Base-by-base conservation (phyloP, 148 eudicot species). In the Diospyros lotus region DNA sequence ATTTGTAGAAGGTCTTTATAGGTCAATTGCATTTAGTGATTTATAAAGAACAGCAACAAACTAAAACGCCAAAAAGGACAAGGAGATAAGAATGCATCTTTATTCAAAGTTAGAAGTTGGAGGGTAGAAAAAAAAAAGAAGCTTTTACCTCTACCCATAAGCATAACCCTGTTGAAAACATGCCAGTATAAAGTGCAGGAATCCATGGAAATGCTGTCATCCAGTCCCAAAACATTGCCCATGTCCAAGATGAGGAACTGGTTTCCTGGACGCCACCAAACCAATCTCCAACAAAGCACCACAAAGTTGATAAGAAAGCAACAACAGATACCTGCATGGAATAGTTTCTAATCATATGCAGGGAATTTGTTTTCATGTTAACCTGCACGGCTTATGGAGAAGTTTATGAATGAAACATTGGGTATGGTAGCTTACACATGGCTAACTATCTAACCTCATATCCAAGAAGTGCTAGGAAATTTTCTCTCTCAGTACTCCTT, bases 141-240 rank as follows among this genome's bases (percentile, higher is more conserved):
- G 52, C 64, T n/a, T 38, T 43, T 87, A 91, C 96, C 93, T 91
- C 96, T 62, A 84, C 64, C 93, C 93, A 89, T 71, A 89, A 80
- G 86, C 96, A 91, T 71, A 91, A 52, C 43, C 91, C 84, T 1
- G 94, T 88, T 10, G 93, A 88, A 39, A 91, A 84, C 53, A 84
- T 43, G 9, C 96, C 93, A 14, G 96, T 87, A 60, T 91, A 91
- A 66, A 89, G 73, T 15, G 93, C 96, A 54, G 96, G 91, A 73
- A 91, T 71, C 96, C 93, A 91, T 15, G 96, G 96, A 75, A 89
- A 88, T 3, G 67, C 50, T 15, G 73, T 40, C 68, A 85, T 55
- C 80, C 81, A 83, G 64, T 86, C 76, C 81, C 78, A 73, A 50
- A 80, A 66, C 63, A 76, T 13, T 63, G 73, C 54, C 87, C 86